Conservation (phyloP, 352 stramenopile species). For the Phytophthora hibernalis region DNA sequence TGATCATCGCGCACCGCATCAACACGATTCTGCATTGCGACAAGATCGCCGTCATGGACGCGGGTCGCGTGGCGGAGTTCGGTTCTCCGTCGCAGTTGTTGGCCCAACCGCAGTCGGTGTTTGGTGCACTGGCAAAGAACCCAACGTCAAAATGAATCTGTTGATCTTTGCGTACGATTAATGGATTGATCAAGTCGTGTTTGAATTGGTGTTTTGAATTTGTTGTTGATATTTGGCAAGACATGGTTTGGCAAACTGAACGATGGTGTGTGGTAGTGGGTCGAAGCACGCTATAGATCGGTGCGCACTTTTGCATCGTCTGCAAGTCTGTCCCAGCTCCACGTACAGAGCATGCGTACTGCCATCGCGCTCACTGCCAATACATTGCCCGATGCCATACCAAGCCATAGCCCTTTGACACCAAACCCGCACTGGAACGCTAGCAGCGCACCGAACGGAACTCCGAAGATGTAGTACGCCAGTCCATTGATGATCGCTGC, state of each 20-base stretch:
- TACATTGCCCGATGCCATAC: background rate
- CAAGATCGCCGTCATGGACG: conserved; percentile 9
- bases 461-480: conserved; percentile 73
- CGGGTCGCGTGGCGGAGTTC: conserved; percentile 30
- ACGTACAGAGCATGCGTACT: background rate
- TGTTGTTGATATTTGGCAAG: background rate
- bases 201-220: background rate
- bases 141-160: background rate
- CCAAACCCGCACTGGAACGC: conserved; percentile 51
- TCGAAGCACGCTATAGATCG: background rate
- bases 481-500: conserved; percentile 59
- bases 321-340: background rate
- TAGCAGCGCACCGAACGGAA: conserved; percentile 64
- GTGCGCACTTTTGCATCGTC: background rate
- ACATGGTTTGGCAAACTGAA: no score
- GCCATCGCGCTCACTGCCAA: background rate
- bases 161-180: background rate
- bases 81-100: conserved; percentile 79
- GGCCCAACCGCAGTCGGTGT: conserved; percentile 74
- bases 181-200: background rate
- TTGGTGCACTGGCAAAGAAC: conserved; percentile 51
- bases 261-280: no score
- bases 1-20: conserved; percentile 8
- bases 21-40: conserved; percentile 9
- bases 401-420: conserved; percentile 25